Evolutionary conservation across 306 rosid genomes (phyloP), one percentile per base, ranked within the genome.

Genomic region (Prunus fruticosa): DNA sequence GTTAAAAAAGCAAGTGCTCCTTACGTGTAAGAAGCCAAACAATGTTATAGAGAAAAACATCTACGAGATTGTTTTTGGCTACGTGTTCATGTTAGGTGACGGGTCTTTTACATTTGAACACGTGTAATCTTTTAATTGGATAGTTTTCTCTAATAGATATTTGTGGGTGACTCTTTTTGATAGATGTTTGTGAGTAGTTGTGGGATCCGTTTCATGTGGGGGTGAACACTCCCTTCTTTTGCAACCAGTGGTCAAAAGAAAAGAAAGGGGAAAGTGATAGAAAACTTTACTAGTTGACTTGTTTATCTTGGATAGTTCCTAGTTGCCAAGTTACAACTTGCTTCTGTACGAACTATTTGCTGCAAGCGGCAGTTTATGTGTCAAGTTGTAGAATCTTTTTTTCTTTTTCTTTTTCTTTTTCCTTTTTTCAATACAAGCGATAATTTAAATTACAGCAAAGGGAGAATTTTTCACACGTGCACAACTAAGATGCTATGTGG

Each of bases 361-460:
- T 56, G 66, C 4, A 53, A 71, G 27, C 27, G 20, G 27, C 62
- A 56, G 4, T 28, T 52, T 2, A 30, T 18, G 30, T 53, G 30
- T 32, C 74, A 70, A 72, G 67, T 57, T 38, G 67, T 56, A 12
- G 53, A 18, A 2, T 32, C 9, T 72, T 34, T 38, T 38, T 16
- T 38, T 32, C 18, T 12, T 51, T 7, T 9, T 2, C 2, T 49
- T 50, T 23, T n/a, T 5, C 3, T 28, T 28, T 30, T 30, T 30
- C 34, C 1, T 34, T 6, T 34, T 34, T 38, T 1, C 0, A 38
- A 9, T 6, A 38, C 0, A 38, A 38, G 9, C 2, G 0, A 38
- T 38, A 38, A 2, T 38, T 0, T 6, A 38, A 38, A 38, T 0
- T 6, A 38, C 2, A 1, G 0, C 0, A 34, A 34, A 34, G 0